Conservation (phyloP, 371 early-diverging fungal species). For the Hamiltosporidium tvaerminnensis region DNA sequence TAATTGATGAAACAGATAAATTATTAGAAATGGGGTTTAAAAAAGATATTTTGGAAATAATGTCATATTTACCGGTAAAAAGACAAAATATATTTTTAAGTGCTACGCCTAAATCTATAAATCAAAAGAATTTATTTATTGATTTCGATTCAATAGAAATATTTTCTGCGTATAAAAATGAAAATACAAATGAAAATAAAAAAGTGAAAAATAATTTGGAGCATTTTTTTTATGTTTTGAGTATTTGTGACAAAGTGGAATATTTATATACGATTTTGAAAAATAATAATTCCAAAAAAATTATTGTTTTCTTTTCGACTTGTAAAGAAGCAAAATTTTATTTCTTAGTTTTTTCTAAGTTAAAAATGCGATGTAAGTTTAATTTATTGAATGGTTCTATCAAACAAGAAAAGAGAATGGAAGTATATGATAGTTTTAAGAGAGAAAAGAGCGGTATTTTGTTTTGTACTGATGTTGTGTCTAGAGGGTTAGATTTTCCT, state of each 20-base stretch:
- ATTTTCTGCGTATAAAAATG: not conserved
- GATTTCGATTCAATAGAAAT: not conserved
- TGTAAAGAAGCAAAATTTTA: constrained; percentile 79
- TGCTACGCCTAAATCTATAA: constrained; percentile 33
- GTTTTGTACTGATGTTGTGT: constrained; percentile 85
- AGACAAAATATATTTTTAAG: constrained; percentile 63
- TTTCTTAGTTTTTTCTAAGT: constrained; percentile 58
- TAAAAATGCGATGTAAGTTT: not conserved
- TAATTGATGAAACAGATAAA: constrained; percentile 90
- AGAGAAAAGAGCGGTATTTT: constrained; percentile 68
- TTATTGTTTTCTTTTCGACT: constrained; percentile 73
- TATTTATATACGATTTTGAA: not conserved
- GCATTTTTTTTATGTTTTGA: constrained; percentile 54
- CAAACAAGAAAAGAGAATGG: constrained; percentile 80
- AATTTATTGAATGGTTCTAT: constrained; percentile 61
- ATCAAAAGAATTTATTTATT: constrained; percentile 8
- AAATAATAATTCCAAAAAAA: constrained; percentile 30
- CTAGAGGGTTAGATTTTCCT: constrained; percentile 86
- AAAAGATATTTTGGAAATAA: constrained; percentile 71
- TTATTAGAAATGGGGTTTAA: constrained; percentile 79
- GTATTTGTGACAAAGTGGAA: constrained; percentile 42
- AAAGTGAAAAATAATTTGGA: constrained; percentile 55
- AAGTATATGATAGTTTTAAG: constrained; percentile 79
- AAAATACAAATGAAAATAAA: not conserved
- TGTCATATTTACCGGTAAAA: constrained; percentile 56